Conservation (phyloP, 2,329 filamentous ascomycete species). For the Beauveria asiatica region DNA sequence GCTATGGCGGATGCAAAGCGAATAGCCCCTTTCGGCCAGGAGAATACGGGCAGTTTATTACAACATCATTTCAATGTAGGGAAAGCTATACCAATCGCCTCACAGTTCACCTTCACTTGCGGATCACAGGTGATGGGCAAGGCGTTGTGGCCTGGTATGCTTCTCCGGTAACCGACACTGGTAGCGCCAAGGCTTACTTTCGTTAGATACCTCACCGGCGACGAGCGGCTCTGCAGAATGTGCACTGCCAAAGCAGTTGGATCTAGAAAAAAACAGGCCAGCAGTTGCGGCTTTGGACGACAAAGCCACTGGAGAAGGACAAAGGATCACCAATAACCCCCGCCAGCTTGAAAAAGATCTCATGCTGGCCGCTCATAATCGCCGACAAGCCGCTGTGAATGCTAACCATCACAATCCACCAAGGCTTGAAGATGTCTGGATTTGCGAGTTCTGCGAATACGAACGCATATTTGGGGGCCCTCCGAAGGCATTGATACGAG, state of each 20-base stretch:
- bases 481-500: slow-evolving; percentile 74
- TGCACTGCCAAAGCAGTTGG: not conserved
- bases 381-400: slow-evolving; percentile 68
- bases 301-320: not conserved
- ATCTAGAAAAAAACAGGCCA: slow-evolving; percentile 12
- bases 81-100: slow-evolving; percentile 60
- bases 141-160: slow-evolving; percentile 60
- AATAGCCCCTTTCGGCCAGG: slow-evolving; percentile 57
- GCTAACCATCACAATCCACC: slow-evolving; percentile 70
- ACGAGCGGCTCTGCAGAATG: slow-evolving; percentile 15
- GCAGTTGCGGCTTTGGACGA: slow-evolving; percentile 10
- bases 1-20: slow-evolving; percentile 86
- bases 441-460: slow-evolving; percentile 98
- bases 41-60: slow-evolving; percentile 40
- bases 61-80: slow-evolving; percentile 66
- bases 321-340: slow-evolving; percentile 44
- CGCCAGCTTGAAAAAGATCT: slow-evolving; percentile 64
- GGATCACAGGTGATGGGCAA: slow-evolving; percentile 79
- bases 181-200: not conserved
- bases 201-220: slow-evolving; percentile 13
- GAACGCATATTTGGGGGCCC: slow-evolving; percentile 88
- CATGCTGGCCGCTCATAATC: slow-evolving; percentile 63
- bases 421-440: slow-evolving; percentile 68
- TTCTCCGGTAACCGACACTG: no score
- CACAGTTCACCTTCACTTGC: slow-evolving; percentile 94